These are phyloP conservation scores for Solanum bulbocastanum DNA, from an alignment of 257 asterid species.

Conservation along the genomic window DNA sequence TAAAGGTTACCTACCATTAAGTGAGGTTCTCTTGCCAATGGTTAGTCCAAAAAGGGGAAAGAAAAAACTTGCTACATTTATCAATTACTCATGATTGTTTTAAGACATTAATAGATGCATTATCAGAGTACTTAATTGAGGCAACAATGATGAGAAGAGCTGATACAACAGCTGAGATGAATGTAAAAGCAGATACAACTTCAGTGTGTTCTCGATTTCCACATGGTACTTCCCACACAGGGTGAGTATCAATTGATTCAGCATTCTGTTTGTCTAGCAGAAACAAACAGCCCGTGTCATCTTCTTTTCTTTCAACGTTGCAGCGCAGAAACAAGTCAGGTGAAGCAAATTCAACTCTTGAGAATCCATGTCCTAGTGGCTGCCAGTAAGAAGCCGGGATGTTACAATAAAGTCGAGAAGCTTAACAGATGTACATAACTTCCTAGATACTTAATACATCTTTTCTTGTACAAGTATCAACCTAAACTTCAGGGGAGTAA, in stretches of 20 bases:
- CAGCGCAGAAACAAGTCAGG: slow-evolving; percentile 51
- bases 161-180: slow-evolving; percentile 39
- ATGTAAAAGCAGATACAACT: slow-evolving; percentile 51
- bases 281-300: slow-evolving; percentile 20
- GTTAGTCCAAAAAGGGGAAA: not conserved
- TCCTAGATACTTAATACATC: not conserved
- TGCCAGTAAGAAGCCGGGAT: slow-evolving; percentile 4
- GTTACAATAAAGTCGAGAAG: not conserved
- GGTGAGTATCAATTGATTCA: slow-evolving; percentile 1
- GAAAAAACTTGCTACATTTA: not conserved
- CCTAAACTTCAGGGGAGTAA: not conserved
- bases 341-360: slow-evolving; percentile 39
- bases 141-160: slow-evolving; percentile 30
- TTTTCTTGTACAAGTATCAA: not conserved
- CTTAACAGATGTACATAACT: not conserved
- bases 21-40: not conserved
- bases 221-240: slow-evolving; percentile 72
- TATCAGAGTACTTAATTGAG: slow-evolving; percentile 29
- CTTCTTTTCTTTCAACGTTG: slow-evolving; percentile 9
- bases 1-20: not conserved
- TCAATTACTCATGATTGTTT: slow-evolving; percentile 13
- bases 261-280: slow-evolving; percentile 8
- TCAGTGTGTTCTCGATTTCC: slow-evolving; percentile 53
- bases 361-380: slow-evolving; percentile 60
- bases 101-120: not conserved